Percentiles rank a stretch among this genome's conserved stretches.
phyloP scores from a whole-genome alignment of 2,329 filamentous ascomycete species.

The Colletotrichum chrysophilum region DNA sequence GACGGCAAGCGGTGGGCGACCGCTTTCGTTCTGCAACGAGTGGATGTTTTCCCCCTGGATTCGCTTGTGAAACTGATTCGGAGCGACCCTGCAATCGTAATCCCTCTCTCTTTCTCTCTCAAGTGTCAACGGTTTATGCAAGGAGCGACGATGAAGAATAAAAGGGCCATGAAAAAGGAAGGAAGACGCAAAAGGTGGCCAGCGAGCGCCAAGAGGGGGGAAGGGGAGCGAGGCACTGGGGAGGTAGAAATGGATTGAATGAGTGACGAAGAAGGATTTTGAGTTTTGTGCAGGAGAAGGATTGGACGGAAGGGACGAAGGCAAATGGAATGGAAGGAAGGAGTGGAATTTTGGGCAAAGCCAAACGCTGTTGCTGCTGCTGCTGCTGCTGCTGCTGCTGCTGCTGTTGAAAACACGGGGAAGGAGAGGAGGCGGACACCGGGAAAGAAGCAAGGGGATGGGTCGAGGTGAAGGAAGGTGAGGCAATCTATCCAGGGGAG shows the following conservation, averaged over 20 bases:
- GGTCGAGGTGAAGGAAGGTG: not conserved
- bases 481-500: conserved; percentile 14
- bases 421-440: not conserved
- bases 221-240: not conserved
- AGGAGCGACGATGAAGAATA: conserved; percentile 5
- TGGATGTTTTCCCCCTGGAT: conserved; percentile 15
- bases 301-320: not conserved
- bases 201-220: not conserved
- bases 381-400: not conserved
- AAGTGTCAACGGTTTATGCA: conserved; percentile 8
- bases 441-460: not conserved
- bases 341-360: not conserved
- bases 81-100: conserved; percentile 8
- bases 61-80: conserved; percentile 15
- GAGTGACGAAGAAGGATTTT: not conserved
- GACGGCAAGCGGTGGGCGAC: not conserved
- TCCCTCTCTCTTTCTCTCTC: not conserved
- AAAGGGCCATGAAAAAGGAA: not conserved
- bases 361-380: not conserved
- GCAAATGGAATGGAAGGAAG: conserved; percentile 7
- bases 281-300: not conserved
- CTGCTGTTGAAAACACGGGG: conserved; percentile 12
- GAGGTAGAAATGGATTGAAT: not conserved
- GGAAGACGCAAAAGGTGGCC: not conserved
- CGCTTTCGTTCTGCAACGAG: not conserved